Conservation (phyloP, 495 filamentous ascomycete species). For the Podospora pseudocomata region DNA sequence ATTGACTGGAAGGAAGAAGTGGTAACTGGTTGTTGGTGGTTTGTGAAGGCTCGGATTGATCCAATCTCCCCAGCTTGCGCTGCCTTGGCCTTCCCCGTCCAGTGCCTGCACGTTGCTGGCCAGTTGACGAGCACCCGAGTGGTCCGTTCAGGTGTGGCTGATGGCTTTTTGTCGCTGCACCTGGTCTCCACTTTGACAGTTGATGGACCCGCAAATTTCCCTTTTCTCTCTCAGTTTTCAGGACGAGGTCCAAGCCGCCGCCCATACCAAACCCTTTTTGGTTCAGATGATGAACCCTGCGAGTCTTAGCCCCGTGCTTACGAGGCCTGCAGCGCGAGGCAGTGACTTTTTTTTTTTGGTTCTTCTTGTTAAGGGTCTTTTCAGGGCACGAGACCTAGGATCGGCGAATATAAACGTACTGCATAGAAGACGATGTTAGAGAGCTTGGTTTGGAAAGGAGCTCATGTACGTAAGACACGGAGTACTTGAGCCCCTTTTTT, state of each 20-base stretch:
- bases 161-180: neutral
- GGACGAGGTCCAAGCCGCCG: neutral
- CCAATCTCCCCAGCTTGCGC: neutral
- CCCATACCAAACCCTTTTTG: constrained; percentile 1
- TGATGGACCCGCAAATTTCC: constrained; percentile 10
- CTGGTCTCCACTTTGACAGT: neutral
- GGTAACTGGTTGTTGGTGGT: neutral
- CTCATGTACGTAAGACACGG: neutral
- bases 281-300: neutral
- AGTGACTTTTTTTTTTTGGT: neutral
- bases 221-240: neutral
- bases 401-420: neutral
- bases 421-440: neutral
- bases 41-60: neutral
- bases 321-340: neutral
- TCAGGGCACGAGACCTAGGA: neutral
- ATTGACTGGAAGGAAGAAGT: neutral
- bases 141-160: neutral
- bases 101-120: neutral
- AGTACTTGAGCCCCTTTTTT: neutral
- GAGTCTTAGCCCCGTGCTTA: neutral
- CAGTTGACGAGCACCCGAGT: neutral
- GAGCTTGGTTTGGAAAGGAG: neutral
- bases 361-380: neutral
- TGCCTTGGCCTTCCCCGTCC: neutral